Percentiles rank a stretch among this genome's conserved stretches.
Conservation (phyloP, 371 early-diverging fungal species). For the Mucor lusitanicus region DNA sequence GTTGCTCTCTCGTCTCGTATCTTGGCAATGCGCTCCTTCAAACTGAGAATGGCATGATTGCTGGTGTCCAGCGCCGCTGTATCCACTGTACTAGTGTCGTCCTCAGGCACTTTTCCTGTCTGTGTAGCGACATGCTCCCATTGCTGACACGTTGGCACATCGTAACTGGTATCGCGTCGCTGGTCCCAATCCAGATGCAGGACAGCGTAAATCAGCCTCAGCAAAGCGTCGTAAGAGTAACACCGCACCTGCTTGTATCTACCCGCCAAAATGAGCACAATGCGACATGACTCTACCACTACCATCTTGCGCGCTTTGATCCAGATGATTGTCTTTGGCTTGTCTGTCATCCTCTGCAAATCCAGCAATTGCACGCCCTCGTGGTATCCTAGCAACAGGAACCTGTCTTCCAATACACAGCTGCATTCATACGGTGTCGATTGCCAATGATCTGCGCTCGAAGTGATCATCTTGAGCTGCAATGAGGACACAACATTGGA, state of each 20-base stretch:
- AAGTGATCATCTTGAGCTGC: conserved; percentile 24
- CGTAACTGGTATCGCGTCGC: conserved; percentile 12
- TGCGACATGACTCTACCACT: conserved; percentile 30
- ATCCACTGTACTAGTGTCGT: neutral
- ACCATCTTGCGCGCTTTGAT: conserved; percentile 34
- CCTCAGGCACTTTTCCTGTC: conserved; percentile 16
- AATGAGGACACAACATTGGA: conserved; percentile 16
- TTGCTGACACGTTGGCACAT: conserved; percentile 25
- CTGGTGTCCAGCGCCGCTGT: neutral
- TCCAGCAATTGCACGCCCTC: conserved; percentile 36
- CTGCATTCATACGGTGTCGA: conserved; percentile 36
- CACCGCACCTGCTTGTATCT: conserved; percentile 47
- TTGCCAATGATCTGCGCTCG: conserved; percentile 20
- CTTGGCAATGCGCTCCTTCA: conserved; percentile 19
- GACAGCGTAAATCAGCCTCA: conserved; percentile 33
- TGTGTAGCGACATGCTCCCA: conserved; percentile 25
- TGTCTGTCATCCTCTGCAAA: neutral
- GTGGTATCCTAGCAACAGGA: conserved; percentile 34
- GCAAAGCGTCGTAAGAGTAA: conserved; percentile 41
- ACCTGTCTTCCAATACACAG: conserved; percentile 42
- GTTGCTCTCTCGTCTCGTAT: conserved; percentile 10
- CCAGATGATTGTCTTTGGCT: conserved; percentile 35
- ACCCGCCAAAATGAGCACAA: conserved; percentile 36
- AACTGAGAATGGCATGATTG: neutral
- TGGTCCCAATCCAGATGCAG: conserved; percentile 29